Conservation (phyloP, 805 yeast genomes). For the Ogataea nakhonphanomensis region DNA sequence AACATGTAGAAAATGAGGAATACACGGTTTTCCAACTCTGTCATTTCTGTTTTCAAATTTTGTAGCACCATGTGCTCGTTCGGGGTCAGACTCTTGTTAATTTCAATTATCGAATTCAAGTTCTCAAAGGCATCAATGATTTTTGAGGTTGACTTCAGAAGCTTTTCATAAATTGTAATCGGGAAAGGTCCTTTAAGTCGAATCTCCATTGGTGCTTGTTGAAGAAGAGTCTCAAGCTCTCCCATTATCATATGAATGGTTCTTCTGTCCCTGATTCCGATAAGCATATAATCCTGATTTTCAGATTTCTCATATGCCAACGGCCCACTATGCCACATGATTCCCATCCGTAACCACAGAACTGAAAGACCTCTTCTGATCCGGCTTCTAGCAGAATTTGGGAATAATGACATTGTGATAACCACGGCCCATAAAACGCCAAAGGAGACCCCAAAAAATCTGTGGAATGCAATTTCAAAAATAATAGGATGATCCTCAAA, state of each 20-base stretch:
- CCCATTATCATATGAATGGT: constrained; percentile 50
- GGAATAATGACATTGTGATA: constrained; percentile 63
- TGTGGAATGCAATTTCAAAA: constrained; percentile 71
- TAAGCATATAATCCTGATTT: constrained; percentile 26
- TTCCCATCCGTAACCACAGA: constrained; percentile 77
- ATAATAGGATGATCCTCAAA: constrained; percentile 70
- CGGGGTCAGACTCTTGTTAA: constrained; percentile 50
- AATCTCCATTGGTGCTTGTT: constrained; percentile 73
- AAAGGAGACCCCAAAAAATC: constrained; percentile 65
- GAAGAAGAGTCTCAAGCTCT: constrained; percentile 56
- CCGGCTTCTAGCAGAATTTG: constrained; percentile 71
- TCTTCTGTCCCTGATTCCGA: constrained; percentile 43
- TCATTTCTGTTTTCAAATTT: constrained; percentile 53
- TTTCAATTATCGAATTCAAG: constrained; percentile 61
- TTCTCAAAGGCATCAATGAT: constrained; percentile 76
- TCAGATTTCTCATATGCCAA: constrained; percentile 41
- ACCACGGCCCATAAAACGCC: constrained; percentile 78
- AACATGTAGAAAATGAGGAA: constrained; percentile 76
- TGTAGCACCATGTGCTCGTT: constrained; percentile 56
- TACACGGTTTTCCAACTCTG: constrained; percentile 67
- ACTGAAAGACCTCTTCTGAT: constrained; percentile 62
- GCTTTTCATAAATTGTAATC: constrained; percentile 41
- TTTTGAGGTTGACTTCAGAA: constrained; percentile 55
- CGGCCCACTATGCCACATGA: constrained; percentile 77
- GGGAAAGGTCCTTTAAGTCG: constrained; percentile 76